Percentiles rank a stretch among this genome's conserved stretches.
Evolutionary conservation across 2,329 filamentous ascomycete species (phyloP).

Genomic region (Pseudogymnoascus sp.): DNA sequence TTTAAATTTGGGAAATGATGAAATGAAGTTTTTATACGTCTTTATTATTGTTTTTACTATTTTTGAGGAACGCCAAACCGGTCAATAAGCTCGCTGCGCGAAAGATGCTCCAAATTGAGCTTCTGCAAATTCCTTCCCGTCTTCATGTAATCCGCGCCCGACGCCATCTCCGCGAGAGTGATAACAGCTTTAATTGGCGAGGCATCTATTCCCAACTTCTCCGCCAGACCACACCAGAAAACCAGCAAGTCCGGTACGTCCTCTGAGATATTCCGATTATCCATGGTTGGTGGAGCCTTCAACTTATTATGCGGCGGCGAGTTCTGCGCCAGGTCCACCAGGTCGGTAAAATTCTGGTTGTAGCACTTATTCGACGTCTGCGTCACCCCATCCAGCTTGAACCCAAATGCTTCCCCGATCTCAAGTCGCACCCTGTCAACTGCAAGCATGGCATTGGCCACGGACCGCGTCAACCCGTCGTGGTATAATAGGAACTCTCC

Average conservation of each 20-base stretch:
- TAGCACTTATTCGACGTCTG: conserved; percentile 24
- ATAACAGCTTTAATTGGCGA: conserved; percentile 18
- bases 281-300: conserved; percentile 16
- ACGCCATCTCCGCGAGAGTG: conserved; percentile 18
- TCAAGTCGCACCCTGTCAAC: conserved; percentile 20
- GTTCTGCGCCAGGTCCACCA: conserved; percentile 20
- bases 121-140: not conserved
- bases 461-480: not conserved
- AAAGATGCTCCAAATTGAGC: not conserved
- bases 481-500: conserved; percentile 20
- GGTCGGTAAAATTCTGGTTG: conserved; percentile 18
- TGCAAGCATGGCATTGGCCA: conserved; percentile 16
- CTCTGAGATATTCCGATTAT: conserved; percentile 21
- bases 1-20: not conserved
- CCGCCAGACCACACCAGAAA: conserved; percentile 18
- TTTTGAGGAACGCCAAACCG: not conserved
- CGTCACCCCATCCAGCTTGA: conserved; percentile 17
- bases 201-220: conserved; percentile 18
- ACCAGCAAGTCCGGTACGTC: conserved; percentile 20
- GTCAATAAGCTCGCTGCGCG: not conserved
- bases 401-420: conserved; percentile 20
- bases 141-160: conserved; percentile 13
- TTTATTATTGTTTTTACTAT: not conserved
- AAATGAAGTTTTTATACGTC: not conserved
- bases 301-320: conserved; percentile 21